These are phyloP conservation scores for Mortierella sp. DNA, from an alignment of 371 early-diverging fungal species.

Conservation along the genomic window DNA sequence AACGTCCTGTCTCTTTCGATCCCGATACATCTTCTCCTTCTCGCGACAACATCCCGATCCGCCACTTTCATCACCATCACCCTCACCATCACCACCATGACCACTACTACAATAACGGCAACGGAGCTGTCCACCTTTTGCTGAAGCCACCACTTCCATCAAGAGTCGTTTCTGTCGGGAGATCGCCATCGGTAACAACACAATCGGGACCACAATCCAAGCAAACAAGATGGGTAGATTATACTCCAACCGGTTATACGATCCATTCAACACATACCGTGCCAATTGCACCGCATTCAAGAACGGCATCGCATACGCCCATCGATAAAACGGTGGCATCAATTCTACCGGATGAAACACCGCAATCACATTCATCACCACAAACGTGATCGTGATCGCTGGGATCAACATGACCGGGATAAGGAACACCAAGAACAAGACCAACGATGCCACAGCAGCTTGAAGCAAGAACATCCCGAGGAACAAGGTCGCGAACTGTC, in stretches of 20 bases:
- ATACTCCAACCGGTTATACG: constrained; percentile 25
- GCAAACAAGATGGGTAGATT: constrained; percentile 44
- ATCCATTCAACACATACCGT: constrained; percentile 30
- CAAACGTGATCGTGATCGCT: constrained; percentile 28
- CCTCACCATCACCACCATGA: not conserved
- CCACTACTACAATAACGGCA: not conserved
- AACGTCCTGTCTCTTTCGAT: no score
- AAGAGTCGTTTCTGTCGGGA: constrained; percentile 32
- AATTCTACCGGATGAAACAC: constrained; percentile 36
- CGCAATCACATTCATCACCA: constrained; percentile 46
- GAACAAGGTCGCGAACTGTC: constrained; percentile 37
- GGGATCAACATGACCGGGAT: constrained; percentile 33
- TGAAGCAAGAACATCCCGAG: constrained; percentile 33
- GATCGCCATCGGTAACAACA: constrained; percentile 32
- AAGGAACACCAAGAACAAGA: constrained; percentile 38
- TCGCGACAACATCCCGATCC: no score
- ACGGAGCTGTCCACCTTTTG: constrained; percentile 6
- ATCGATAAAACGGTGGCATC: constrained; percentile 38
- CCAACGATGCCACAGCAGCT: constrained; percentile 28
- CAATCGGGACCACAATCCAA: constrained; percentile 33
- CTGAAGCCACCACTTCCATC: constrained; percentile 23
- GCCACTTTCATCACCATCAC: not conserved
- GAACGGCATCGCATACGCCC: constrained; percentile 47
- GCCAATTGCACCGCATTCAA: constrained; percentile 43
- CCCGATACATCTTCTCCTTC: no score